Evolutionary conservation across 768 basidiomycete species (phyloP).

Genomic region (Mrakia gelida): DNA sequence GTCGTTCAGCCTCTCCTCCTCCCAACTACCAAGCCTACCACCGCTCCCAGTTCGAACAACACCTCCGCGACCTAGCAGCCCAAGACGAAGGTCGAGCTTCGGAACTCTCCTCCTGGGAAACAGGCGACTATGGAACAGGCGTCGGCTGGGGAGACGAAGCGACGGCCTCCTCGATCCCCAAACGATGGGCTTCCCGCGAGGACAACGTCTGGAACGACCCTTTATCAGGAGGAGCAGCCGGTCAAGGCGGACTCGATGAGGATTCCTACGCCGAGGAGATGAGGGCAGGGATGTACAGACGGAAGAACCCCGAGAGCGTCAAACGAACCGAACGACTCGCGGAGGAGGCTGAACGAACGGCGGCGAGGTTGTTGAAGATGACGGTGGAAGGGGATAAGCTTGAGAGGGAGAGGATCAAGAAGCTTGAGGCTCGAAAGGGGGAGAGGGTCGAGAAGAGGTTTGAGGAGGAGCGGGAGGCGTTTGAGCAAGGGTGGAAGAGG

Average conservation of each 20-base stretch:
- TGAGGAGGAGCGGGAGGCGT: conserved; percentile 5
- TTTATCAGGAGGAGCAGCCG: not conserved
- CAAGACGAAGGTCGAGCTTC: conserved; percentile 13
- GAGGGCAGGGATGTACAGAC: conserved; percentile 9
- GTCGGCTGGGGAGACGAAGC: conserved; percentile 31
- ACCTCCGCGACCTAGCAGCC: conserved; percentile 24
- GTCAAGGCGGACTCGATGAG: conserved; percentile 19
- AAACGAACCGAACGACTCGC: conserved; percentile 4
- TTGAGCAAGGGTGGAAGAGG: conserved; percentile 11
- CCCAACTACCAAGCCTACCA: conserved; percentile 9
- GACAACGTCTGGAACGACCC: conserved; percentile 29
- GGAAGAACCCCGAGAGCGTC: conserved; percentile 14
- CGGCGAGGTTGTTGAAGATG: conserved; percentile 3
- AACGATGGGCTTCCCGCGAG: not conserved
- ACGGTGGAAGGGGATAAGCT: not conserved
- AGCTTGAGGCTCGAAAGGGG: conserved; percentile 21
- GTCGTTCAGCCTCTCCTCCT: not conserved
- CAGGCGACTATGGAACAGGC: conserved; percentile 9
- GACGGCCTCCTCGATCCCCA: not conserved
- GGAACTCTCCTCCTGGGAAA: conserved; percentile 15
- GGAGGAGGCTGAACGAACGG: conserved; percentile 19
- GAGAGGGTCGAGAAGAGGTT: conserved; percentile 3
- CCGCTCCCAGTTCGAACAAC: conserved; percentile 20
- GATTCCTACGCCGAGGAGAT: conserved; percentile 6
- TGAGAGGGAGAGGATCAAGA: conserved; percentile 16